These are phyloP conservation scores for Neurospora sp. DNA, from an alignment of 495 filamentous ascomycete genomes.

Conservation along the genomic window DNA sequence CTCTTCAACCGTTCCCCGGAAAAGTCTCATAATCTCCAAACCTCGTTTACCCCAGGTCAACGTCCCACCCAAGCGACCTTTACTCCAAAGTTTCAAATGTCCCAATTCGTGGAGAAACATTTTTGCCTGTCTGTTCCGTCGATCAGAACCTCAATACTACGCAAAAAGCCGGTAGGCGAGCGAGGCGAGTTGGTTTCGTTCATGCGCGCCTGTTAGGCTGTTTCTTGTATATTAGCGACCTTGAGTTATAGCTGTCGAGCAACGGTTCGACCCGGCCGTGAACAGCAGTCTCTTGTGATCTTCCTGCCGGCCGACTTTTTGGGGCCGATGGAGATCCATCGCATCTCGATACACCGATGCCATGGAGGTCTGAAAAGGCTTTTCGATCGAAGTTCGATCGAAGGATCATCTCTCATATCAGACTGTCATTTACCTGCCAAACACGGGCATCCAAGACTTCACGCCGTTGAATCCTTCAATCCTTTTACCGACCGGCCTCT, in stretches of 20 bases:
- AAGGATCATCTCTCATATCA: not conserved
- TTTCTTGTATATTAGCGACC: not conserved
- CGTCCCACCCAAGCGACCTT: not conserved
- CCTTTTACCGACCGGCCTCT: not conserved
- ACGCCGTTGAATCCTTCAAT: not conserved
- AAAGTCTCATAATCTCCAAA: not conserved
- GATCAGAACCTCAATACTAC: not conserved
- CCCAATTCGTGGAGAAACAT: not conserved
- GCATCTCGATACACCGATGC: not conserved
- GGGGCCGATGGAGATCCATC: not conserved
- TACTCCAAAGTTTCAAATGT: not conserved
- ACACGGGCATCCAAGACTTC: not conserved
- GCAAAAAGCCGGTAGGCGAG: not conserved
- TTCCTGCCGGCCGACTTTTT: no score
- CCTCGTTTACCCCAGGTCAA: not conserved
- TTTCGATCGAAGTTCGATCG: not conserved
- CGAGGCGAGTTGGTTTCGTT: not conserved
- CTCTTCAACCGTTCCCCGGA: not conserved
- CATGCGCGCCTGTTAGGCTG: not conserved
- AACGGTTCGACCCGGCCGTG: no score
- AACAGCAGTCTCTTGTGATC: no score
- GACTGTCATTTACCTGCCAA: not conserved
- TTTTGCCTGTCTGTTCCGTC: not conserved
- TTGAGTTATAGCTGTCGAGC: not conserved
- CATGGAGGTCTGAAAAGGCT: not conserved